A percentile compares a stretch with the other conserved stretches of the same genome.
phyloP scores from a whole-genome alignment of 495 filamentous ascomycete genomes.

The Neurospora sp. region DNA sequence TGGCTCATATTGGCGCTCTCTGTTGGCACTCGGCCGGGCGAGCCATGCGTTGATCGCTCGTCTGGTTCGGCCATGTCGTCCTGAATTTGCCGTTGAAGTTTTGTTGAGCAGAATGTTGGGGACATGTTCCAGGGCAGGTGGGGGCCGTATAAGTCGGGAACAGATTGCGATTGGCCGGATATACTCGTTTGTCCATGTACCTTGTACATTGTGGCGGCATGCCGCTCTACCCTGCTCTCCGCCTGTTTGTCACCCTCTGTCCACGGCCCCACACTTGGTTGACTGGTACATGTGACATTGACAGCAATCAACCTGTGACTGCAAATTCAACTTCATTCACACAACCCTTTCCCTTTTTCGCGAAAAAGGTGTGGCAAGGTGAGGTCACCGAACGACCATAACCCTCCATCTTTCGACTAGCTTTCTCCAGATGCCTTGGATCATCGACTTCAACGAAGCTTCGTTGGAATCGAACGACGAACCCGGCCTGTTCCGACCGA shows the following conservation, averaged over 20 bases:
- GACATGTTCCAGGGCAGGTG: conserved; percentile 1
- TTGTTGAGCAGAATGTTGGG: conserved; percentile 32
- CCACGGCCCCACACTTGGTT: background rate
- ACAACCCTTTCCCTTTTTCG: background rate
- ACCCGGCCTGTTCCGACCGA: background rate
- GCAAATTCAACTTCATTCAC: background rate
- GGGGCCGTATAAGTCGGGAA: background rate
- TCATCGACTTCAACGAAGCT: background rate
- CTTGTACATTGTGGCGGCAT: background rate
- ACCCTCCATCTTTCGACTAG: background rate
- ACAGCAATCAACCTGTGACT: background rate
- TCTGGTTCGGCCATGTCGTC: background rate
- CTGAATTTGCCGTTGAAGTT: conserved; percentile 17
- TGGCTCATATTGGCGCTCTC: background rate
- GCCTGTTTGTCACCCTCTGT: background rate
- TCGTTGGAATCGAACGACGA: background rate
- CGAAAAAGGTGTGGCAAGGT: background rate
- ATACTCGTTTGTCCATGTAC: background rate
- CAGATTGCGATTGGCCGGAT: background rate
- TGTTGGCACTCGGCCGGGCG: background rate
- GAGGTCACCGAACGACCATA: background rate
- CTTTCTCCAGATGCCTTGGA: background rate
- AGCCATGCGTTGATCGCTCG: background rate
- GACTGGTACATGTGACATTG: background rate
- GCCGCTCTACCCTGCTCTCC: background rate